Conservation (phyloP, 73 alveolate species). For the Paramecium primaurelia region DNA sequence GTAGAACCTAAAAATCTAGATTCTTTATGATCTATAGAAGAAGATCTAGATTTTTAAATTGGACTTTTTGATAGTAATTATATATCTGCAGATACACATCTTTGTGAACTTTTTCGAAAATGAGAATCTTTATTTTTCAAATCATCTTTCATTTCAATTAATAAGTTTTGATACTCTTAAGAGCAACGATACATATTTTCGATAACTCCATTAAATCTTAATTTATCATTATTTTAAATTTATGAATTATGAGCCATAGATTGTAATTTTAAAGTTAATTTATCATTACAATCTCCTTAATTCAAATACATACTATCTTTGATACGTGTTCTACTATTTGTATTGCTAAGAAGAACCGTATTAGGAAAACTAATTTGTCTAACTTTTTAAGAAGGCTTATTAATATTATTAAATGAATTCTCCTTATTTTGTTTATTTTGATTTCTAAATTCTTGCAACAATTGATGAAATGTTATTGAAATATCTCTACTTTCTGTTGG, state of each 20-base stretch:
- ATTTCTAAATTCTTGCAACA: not conserved
- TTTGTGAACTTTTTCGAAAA: not conserved
- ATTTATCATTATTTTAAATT: not conserved
- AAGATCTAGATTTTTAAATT: not conserved
- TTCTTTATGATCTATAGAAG: conserved; percentile 26
- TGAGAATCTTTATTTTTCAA: not conserved
- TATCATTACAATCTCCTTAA: not conserved
- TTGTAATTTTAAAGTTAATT: not conserved
- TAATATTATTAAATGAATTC: not conserved
- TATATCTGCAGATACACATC: conserved; percentile 41
- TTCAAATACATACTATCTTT: not conserved
- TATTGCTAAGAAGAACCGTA: not conserved
- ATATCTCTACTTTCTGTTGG: not conserved
- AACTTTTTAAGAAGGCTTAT: not conserved
- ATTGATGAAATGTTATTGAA: conserved; percentile 3
- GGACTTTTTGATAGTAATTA: not conserved
- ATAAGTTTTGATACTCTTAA: not conserved
- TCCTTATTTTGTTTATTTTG: not conserved
- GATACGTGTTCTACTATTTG: not conserved
- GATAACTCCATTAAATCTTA: not conserved
- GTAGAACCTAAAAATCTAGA: conserved; percentile 8
- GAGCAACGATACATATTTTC: not conserved
- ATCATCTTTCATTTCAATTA: not conserved
- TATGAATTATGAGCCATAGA: not conserved
- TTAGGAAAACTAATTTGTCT: conserved; percentile 40